phyloP scores from a whole-genome alignment of 2,329 filamentous ascomycete genomes.

The Ceratocystiopsis sp. region DNA sequence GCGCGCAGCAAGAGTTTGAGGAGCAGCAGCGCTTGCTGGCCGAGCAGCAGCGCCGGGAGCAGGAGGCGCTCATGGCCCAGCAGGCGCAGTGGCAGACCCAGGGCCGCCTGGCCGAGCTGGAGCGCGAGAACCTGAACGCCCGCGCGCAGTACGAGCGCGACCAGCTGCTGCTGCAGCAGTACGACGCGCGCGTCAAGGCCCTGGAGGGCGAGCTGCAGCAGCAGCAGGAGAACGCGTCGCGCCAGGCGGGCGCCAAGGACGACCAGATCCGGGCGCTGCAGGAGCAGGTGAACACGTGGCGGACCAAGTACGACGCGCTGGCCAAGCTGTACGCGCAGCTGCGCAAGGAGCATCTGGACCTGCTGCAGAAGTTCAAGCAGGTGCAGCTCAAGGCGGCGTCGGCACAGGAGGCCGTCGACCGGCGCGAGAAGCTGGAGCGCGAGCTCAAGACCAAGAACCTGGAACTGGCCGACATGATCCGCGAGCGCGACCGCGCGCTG shows the following conservation, averaged over 20 bases:
- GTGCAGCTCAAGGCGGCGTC: slow-evolving; percentile 94
- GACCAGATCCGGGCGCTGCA: slow-evolving; percentile 86
- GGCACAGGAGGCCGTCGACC: slow-evolving; percentile 90
- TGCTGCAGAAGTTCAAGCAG: slow-evolving; percentile 89
- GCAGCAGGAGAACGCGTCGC: slow-evolving; percentile 64
- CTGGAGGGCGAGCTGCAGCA: slow-evolving; percentile 75
- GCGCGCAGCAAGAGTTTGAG: slow-evolving; percentile 89
- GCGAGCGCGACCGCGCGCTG: slow-evolving; percentile 81
- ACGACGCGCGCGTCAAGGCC: slow-evolving; percentile 85
- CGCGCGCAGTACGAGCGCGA: slow-evolving; percentile 94
- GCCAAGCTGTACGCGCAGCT: slow-evolving; percentile 96
- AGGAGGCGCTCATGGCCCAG: slow-evolving; percentile 75
- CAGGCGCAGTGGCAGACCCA: slow-evolving; percentile 90
- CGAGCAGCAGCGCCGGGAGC: slow-evolving; percentile 79
- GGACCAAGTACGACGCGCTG: slow-evolving; percentile 88
- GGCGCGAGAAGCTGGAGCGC: slow-evolving; percentile 83
- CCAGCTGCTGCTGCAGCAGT: slow-evolving; percentile 91
- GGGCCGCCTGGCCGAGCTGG: slow-evolving; percentile 84
- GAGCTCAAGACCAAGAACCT: slow-evolving; percentile 99
- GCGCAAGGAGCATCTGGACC: slow-evolving; percentile 82
- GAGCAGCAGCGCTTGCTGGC: slow-evolving; percentile 77
- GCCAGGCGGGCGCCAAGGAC: slow-evolving; percentile 79
- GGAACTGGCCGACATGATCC: slow-evolving; percentile 97
- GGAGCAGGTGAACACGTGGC: slow-evolving; percentile 96
- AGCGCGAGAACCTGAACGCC: slow-evolving; percentile 87